These are phyloP conservation scores for Globisporangium spinosum DNA, from an alignment of 352 stramenopile species.

Conservation along the genomic window DNA sequence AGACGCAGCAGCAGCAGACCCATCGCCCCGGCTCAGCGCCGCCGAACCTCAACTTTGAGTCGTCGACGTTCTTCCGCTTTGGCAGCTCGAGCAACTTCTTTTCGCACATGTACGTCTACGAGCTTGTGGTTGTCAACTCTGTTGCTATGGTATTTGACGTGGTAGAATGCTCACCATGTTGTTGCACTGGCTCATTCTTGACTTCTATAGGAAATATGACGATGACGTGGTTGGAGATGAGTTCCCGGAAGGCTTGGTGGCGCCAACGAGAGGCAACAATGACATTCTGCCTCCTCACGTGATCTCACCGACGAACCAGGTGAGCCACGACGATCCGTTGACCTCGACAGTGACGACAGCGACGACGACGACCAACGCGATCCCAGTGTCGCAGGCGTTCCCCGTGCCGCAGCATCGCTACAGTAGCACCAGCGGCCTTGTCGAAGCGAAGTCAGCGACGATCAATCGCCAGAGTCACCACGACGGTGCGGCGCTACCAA, in stretches of 20 bases:
- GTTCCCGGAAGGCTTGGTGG: conserved; percentile 7
- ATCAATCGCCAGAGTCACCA: neutral
- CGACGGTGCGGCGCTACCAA: conserved; percentile 20
- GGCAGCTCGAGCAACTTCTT: conserved; percentile 45
- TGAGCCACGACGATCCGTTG: conserved; percentile 24
- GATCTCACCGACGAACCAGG: conserved; percentile 47
- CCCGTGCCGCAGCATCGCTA: conserved; percentile 9
- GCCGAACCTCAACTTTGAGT: conserved; percentile 36
- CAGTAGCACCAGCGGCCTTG: neutral
- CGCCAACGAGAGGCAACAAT: conserved; percentile 27
- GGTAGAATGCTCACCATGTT: neutral
- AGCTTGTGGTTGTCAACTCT: neutral
- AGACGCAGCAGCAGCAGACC: conserved; percentile 8
- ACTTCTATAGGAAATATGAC: conserved; percentile 30
- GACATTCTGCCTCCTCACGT: conserved; percentile 27
- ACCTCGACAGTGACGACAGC: neutral
- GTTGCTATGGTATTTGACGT: neutral
- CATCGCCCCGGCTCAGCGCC: conserved; percentile 19
- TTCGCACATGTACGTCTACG: conserved; percentile 27
- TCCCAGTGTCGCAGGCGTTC: conserved; percentile 12
- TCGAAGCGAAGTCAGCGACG: conserved; percentile 3
- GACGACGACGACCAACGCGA: neutral
- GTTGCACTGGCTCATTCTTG: neutral
- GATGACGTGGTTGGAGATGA: conserved; percentile 20
- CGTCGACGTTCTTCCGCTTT: conserved; percentile 44